A percentile compares a stretch with the other conserved stretches of the same genome.
Conservation (phyloP, 345 rosid species). For the Angophora floribunda region DNA sequence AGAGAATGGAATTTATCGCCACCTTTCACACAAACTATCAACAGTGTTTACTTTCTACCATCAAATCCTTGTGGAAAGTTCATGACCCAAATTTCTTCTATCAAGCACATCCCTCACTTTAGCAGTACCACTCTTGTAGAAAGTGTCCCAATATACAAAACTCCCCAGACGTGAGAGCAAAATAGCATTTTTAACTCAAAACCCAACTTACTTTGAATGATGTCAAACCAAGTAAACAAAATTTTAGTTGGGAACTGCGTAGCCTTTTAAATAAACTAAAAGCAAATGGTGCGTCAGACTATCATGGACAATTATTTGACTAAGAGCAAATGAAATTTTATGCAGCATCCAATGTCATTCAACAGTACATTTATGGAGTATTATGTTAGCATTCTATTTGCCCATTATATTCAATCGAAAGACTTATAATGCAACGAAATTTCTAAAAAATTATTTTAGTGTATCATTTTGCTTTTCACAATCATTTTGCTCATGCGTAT, state of each 20-base stretch:
- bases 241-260: not conserved
- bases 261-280: not conserved
- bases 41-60: not conserved
- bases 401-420: not conserved
- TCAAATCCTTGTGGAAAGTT: not conserved
- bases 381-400: not conserved
- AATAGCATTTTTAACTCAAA: not conserved
- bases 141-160: not conserved
- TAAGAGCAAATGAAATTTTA: not conserved
- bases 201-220: not conserved
- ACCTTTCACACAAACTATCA: not conserved
- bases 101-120: not conserved
- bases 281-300: not conserved
- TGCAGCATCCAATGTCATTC: not conserved
- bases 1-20: not conserved
- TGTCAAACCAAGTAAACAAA: not conserved
- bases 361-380: not conserved
- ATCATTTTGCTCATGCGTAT: not conserved
- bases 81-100: not conserved
- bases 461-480: not conserved
- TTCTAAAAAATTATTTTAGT: not conserved
- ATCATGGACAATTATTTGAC: not conserved
- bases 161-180: not conserved
- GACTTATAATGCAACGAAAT: not conserved
- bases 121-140: not conserved